A percentile compares a stretch with the other conserved stretches of the same genome.
phyloP scores from a whole-genome alignment of 1,139 yeast genomes.

The Kodamaea arcana region DNA sequence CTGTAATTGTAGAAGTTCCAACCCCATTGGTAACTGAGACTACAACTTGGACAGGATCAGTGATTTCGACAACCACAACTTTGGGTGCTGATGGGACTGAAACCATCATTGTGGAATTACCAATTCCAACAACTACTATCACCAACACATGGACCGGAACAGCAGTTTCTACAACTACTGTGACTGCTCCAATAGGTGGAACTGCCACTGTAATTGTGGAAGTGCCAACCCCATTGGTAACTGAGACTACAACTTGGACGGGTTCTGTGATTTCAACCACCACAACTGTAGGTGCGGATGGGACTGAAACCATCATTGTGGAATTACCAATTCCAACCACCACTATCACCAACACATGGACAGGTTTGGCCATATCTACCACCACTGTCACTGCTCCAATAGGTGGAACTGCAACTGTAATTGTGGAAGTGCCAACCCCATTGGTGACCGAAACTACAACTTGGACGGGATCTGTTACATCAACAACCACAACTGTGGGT shows the following conservation, averaged over 20 bases:
- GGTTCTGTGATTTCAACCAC: slow-evolving; percentile 5
- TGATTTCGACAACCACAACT: not conserved
- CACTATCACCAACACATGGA: slow-evolving; percentile 7
- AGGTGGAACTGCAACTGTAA: slow-evolving; percentile 11
- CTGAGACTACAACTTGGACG: slow-evolving; percentile 6
- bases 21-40: slow-evolving; percentile 7
- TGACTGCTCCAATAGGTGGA: slow-evolving; percentile 8
- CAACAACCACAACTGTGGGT: slow-evolving; percentile 4
- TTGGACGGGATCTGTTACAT: slow-evolving; percentile 7
- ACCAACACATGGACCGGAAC: slow-evolving; percentile 8
- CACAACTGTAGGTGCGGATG: slow-evolving; percentile 8
- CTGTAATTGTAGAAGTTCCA: slow-evolving; percentile 16
- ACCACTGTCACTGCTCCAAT: slow-evolving; percentile 4
- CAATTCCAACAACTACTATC: slow-evolving; percentile 10
- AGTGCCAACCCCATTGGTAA: too few species aligned
- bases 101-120: slow-evolving; percentile 12
- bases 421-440: slow-evolving; percentile 8
- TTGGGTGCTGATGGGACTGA: slow-evolving; percentile 6
- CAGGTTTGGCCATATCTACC: slow-evolving; percentile 4
- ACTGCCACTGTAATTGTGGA: slow-evolving; percentile 16
- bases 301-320: slow-evolving; percentile 10
- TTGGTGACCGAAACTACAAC: slow-evolving; percentile 13
- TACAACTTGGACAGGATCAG: not conserved
- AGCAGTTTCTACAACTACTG: slow-evolving; percentile 1
- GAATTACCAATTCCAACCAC: slow-evolving; percentile 13